Conservation (phyloP, 345 rosid species). For the sweet orange (Citrus sinensis) region DNA sequence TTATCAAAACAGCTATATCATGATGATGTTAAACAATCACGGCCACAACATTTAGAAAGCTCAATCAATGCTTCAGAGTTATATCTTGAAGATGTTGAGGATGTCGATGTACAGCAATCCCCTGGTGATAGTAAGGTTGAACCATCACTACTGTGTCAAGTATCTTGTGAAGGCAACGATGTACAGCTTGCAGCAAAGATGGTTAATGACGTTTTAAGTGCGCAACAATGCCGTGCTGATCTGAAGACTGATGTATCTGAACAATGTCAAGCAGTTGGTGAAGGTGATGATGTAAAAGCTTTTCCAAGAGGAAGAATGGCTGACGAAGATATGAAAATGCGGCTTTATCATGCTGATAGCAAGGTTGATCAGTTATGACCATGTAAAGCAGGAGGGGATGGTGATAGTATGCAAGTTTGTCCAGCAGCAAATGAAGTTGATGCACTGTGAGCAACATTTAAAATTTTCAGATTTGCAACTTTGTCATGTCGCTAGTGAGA, state of each 20-base stretch:
- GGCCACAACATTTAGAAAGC: slow-evolving; percentile 12
- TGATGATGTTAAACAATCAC: slow-evolving; percentile 13
- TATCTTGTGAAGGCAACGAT: slow-evolving; percentile 11
- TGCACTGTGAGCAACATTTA: slow-evolving; percentile 2
- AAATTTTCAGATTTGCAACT: slow-evolving; percentile 18
- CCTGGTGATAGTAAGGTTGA: slow-evolving; percentile 15
- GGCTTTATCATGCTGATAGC: slow-evolving; percentile 2
- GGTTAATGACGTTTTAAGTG: background rate
- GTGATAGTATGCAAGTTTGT: slow-evolving; percentile 12
- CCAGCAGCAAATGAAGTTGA: slow-evolving; percentile 10
- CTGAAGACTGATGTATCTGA: background rate
- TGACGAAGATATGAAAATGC: background rate
- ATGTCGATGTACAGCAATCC: background rate
- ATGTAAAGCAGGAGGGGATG: slow-evolving; percentile 15
- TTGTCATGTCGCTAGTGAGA: slow-evolving; percentile 16
- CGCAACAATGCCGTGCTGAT: background rate
- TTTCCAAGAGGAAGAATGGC: background rate
- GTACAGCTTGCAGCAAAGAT: slow-evolving; percentile 6
- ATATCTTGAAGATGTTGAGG: background rate
- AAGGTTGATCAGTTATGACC: slow-evolving; percentile 7
- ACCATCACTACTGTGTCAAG: slow-evolving; percentile 6
- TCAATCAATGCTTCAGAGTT: no score
- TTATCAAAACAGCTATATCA: slow-evolving; percentile 20
- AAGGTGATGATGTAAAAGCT: background rate
- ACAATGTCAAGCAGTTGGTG: background rate